A percentile compares a stretch with the other conserved stretches of the same genome.
Conservation (phyloP, 768 basidiomycete species). For the Clavulina sp. region DNA sequence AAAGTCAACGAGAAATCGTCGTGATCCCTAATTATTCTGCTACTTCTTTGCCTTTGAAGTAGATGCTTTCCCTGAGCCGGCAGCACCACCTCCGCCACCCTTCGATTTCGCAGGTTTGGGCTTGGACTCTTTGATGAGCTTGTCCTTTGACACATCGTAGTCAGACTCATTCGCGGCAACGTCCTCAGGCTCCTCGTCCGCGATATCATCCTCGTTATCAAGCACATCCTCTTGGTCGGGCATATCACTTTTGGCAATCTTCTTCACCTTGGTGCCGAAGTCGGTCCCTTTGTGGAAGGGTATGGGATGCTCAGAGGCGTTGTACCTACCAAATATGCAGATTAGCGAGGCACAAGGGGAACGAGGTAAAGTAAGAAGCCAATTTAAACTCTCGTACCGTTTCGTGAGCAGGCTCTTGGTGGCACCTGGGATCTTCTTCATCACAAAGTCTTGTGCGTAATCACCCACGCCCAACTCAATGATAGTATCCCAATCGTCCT, state of each 20-base stretch:
- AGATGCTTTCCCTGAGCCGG: slow-evolving; percentile 7
- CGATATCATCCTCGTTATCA: slow-evolving; percentile 28
- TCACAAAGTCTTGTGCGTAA: slow-evolving; percentile 49
- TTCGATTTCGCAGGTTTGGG: slow-evolving; percentile 1
- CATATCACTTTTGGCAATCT: slow-evolving; percentile 48
- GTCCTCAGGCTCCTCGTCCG: slow-evolving; percentile 29
- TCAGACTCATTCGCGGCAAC: slow-evolving; percentile 15
- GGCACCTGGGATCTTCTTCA: slow-evolving; percentile 68
- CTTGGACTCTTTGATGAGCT: slow-evolving; percentile 18
- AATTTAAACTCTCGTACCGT: slow-evolving; percentile 61
- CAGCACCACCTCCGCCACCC: slow-evolving; percentile 7
- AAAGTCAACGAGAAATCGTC: not conserved
- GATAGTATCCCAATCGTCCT: slow-evolving; percentile 94
- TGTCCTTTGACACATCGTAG: slow-evolving; percentile 19
- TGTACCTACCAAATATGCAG: slow-evolving; percentile 44
- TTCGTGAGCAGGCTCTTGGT: slow-evolving; percentile 75
- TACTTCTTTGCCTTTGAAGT: slow-evolving; percentile 6
- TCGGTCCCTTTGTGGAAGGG: slow-evolving; percentile 84
- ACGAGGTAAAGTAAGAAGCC: not conserved
- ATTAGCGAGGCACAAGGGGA: not conserved
- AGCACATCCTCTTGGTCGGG: slow-evolving; percentile 88
- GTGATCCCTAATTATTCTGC: not conserved
- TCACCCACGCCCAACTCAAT: slow-evolving; percentile 84
- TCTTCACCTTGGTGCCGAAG: slow-evolving; percentile 57
- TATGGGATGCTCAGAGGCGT: slow-evolving; percentile 76